Conservation (phyloP, 495 filamentous ascomycete genomes). For the Daldinia childiae region DNA sequence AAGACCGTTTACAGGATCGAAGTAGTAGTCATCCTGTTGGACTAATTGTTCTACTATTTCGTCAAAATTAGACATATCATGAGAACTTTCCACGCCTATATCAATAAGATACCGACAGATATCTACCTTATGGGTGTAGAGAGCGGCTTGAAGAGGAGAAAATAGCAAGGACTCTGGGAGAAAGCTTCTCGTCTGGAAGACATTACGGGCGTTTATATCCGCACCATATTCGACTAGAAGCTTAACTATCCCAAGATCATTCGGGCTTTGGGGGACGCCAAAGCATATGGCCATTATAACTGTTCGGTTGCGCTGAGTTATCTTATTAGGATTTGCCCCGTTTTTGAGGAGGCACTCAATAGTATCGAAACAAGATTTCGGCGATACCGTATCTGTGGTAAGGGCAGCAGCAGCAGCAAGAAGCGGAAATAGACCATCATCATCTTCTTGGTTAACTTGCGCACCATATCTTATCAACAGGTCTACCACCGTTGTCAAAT, state of each 20-base stretch:
- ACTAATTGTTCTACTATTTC: background rate
- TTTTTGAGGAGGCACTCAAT: background rate
- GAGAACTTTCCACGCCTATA: background rate
- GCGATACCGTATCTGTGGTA: background rate
- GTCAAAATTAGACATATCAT: background rate
- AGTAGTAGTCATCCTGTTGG: background rate
- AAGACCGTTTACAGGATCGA: too few relatives aligned
- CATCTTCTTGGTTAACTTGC: background rate
- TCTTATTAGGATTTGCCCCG: background rate
- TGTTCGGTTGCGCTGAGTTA: background rate
- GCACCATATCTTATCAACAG: background rate
- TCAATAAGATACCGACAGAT: background rate
- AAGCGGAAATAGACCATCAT: background rate
- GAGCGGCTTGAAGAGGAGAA: background rate
- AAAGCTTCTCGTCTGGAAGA: background rate
- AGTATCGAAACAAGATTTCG: background rate
- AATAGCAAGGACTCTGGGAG: background rate
- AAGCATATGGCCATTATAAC: background rate
- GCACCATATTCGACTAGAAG: background rate
- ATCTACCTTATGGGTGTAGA: background rate
- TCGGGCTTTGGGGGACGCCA: background rate
- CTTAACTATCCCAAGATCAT: background rate
- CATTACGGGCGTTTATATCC: background rate
- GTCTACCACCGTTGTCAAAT: background rate
- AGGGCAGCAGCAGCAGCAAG: background rate